Evolutionary conservation across 768 basidiomycete species (phyloP).

Genomic region (Pisolithus albus): DNA sequence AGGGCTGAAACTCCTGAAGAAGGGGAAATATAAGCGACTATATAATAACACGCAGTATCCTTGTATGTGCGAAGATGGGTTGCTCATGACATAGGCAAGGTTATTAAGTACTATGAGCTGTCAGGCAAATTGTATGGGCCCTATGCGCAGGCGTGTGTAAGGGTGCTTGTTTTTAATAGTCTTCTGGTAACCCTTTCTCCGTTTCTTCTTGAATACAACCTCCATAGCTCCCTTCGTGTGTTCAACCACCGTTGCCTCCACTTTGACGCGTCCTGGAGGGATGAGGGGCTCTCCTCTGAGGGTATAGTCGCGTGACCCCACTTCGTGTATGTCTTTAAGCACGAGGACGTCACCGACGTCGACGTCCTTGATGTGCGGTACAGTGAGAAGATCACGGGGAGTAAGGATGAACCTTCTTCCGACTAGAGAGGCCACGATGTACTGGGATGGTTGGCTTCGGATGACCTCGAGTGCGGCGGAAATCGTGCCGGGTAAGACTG

Average conservation of each 20-base stretch:
- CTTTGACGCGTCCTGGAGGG: conserved; percentile 56
- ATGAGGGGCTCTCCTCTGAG: conserved; percentile 74
- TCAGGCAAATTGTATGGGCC: conserved; percentile 58
- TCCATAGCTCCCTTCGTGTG: conserved; percentile 96
- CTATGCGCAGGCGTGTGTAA: conserved; percentile 91
- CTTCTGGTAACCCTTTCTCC: conserved; percentile 96
- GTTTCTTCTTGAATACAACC: conserved; percentile 90
- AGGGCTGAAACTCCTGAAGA: conserved; percentile 81
- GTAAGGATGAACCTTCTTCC: conserved; percentile 86
- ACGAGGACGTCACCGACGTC: conserved; percentile 78
- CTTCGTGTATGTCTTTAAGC: conserved; percentile 84
- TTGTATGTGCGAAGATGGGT: too few species aligned
- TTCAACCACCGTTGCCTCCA: conserved; percentile 90
- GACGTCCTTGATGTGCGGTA: conserved; percentile 82
- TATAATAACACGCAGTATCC: too few species aligned
- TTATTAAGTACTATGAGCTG: conserved; percentile 17
- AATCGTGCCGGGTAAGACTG: conserved; percentile 33
- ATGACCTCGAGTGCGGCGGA: conserved; percentile 70
- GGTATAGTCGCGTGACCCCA: conserved; percentile 93
- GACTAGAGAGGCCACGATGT: conserved; percentile 83
- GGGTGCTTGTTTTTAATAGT: conserved; percentile 91
- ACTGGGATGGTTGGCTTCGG: conserved; percentile 86
- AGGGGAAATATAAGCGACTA: conserved; percentile 61
- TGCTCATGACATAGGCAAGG: too few species aligned
- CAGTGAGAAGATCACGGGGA: conserved; percentile 86